A percentile compares a stretch with the other conserved stretches of the same genome.
Conservation (phyloP, 805 yeast species). For the Priceomyces fermenticarens region DNA sequence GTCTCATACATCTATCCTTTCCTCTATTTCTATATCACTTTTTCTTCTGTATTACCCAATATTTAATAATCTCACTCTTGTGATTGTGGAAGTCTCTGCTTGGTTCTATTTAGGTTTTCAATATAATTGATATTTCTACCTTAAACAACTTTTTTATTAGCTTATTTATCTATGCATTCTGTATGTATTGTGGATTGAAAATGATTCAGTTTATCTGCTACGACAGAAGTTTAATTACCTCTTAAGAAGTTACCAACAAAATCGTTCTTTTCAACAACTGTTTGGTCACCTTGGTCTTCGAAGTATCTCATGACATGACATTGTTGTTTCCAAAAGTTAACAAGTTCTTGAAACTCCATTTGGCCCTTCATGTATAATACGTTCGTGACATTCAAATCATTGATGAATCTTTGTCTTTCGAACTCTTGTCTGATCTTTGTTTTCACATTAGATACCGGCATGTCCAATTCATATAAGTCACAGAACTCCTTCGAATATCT, state of each 20-base stretch:
- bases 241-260: slow-evolving; percentile 74
- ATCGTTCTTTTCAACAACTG: slow-evolving; percentile 52
- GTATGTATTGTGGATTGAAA: neutral
- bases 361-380: slow-evolving; percentile 77
- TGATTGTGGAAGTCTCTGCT: slow-evolving; percentile 4
- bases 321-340: slow-evolving; percentile 88
- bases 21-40: slow-evolving; percentile 3
- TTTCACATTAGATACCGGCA: slow-evolving; percentile 75
- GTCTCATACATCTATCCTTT: slow-evolving; percentile 3
- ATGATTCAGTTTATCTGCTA: neutral
- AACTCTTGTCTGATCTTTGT: slow-evolving; percentile 87
- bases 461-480: slow-evolving; percentile 67
- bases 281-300: slow-evolving; percentile 59
- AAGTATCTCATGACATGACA: slow-evolving; percentile 82
- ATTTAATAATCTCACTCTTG: slow-evolving; percentile 2
- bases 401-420: slow-evolving; percentile 77
- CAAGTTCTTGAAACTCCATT: slow-evolving; percentile 86
- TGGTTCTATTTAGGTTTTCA: slow-evolving; percentile 6
- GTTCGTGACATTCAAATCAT: slow-evolving; percentile 62
- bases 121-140: slow-evolving; percentile 1
- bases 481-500: slow-evolving; percentile 59
- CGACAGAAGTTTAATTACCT: slow-evolving; percentile 39
- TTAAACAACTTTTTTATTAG: neutral
- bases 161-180: slow-evolving; percentile 1
- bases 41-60: slow-evolving; percentile 1